These are phyloP conservation scores for Ascochyta clinopodiicola DNA, from an alignment of 2,329 filamentous ascomycete species.

Conservation along the genomic window DNA sequence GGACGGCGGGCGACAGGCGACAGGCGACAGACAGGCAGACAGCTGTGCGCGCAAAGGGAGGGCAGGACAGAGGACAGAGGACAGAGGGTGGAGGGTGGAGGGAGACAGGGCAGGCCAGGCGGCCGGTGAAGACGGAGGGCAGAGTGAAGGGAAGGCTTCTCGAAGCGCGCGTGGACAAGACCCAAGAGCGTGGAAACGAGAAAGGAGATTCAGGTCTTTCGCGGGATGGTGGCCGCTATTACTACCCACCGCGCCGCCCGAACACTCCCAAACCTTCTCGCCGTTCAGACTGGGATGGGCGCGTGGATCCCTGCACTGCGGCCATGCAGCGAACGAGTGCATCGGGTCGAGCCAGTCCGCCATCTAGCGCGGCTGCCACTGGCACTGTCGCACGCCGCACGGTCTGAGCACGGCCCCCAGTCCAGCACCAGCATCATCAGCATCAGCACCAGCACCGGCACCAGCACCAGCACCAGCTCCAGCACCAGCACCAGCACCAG, in stretches of 20 bases:
- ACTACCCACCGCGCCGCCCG: constrained; percentile 38
- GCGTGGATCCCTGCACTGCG: constrained; percentile 25
- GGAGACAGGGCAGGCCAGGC: background rate
- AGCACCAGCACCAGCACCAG: background rate
- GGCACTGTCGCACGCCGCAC: background rate
- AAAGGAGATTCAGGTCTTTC: constrained; percentile 43
- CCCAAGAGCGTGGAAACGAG: constrained; percentile 43
- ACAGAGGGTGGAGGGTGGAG: background rate
- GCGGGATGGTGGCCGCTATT: constrained; percentile 39
- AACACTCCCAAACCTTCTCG: constrained; percentile 36
- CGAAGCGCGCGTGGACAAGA: constrained; percentile 41
- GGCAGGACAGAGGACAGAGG: background rate
- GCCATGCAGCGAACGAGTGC: constrained; percentile 31
- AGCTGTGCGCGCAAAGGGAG: background rate
- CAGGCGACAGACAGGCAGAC: background rate
- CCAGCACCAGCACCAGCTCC: background rate
- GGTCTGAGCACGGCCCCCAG: background rate
- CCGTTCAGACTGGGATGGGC: constrained; percentile 34
- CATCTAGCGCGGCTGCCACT: constrained; percentile 18
- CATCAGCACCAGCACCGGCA: background rate
- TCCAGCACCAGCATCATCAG: no score
- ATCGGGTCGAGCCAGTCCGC: constrained; percentile 29
- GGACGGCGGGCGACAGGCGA: constrained; percentile 10
- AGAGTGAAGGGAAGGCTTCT: constrained; percentile 32
- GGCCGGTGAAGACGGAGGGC: background rate